Evolutionary conservation across 2,329 filamentous ascomycete species (phyloP).

Genomic region (Emergomyces orientalis): DNA sequence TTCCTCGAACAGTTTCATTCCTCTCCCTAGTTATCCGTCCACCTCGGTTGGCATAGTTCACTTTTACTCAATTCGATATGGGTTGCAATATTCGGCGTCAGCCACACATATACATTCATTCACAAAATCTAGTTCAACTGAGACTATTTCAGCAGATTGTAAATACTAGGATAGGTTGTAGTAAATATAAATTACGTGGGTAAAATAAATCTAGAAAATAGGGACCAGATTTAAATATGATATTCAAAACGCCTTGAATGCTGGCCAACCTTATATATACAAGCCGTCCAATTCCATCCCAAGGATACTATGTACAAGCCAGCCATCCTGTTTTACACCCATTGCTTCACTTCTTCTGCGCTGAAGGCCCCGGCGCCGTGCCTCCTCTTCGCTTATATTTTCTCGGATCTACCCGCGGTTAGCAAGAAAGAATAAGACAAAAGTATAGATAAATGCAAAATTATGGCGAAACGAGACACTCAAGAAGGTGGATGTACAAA

Average conservation of each 20-base stretch:
- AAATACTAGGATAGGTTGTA: no score
- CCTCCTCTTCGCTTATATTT: constrained; percentile 58
- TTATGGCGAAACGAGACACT: no score
- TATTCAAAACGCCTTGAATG: not conserved
- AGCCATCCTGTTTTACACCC: not conserved
- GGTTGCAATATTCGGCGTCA: not conserved
- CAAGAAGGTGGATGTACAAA: not conserved
- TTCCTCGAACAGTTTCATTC: no score
- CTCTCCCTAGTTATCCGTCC: not conserved
- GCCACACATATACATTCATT: not conserved
- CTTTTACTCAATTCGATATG: not conserved
- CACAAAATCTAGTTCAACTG: not conserved
- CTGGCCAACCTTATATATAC: not conserved
- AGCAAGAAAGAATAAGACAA: no score
- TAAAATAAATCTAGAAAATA: not conserved
- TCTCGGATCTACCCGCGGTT: constrained; percentile 49
- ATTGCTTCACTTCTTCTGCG: constrained; percentile 5
- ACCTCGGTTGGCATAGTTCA: not conserved
- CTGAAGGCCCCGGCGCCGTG: constrained; percentile 19
- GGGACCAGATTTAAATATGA: not conserved
- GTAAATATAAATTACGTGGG: not conserved
- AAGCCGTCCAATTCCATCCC: not conserved
- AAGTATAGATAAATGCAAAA: no score
- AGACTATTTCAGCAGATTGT: not conserved
- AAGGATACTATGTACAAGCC: not conserved